Conservation (phyloP, 257 asterid species). For the Leptodermis oblonga region DNA sequence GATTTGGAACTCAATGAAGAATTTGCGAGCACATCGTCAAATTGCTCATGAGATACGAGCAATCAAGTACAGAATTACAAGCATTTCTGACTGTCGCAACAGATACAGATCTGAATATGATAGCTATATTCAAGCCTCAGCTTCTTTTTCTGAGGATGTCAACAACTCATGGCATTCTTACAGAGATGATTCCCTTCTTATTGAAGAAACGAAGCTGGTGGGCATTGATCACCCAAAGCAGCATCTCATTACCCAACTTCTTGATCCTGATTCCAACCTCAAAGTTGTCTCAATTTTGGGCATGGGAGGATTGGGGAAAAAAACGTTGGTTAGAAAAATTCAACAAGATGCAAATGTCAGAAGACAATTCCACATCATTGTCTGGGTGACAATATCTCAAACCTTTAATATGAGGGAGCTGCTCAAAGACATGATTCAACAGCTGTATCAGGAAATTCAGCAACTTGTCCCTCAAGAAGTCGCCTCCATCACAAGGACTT, state of each 20-base stretch:
- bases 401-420: not conserved
- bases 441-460: not conserved
- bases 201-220: slow-evolving; percentile 2
- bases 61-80: not conserved
- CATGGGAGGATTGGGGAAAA: no score
- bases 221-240: not conserved
- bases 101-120: not conserved
- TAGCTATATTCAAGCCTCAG: not conserved
- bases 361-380: not conserved
- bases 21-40: not conserved
- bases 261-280: not conserved
- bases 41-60: not conserved
- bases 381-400: slow-evolving; percentile 8
- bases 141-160: not conserved
- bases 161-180: not conserved
- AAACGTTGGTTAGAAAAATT: not conserved
- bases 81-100: not conserved
- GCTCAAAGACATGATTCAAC: not conserved
- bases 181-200: no score
- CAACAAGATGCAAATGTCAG: slow-evolving; percentile 3
- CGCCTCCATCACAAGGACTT: not conserved
- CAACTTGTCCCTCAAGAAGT: not conserved
- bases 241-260: not conserved
- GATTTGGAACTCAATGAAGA: not conserved
- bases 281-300: slow-evolving; percentile 4